Conservation (phyloP, 768 basidiomycete species). For the Krasilnikovozyma curviuscula region DNA sequence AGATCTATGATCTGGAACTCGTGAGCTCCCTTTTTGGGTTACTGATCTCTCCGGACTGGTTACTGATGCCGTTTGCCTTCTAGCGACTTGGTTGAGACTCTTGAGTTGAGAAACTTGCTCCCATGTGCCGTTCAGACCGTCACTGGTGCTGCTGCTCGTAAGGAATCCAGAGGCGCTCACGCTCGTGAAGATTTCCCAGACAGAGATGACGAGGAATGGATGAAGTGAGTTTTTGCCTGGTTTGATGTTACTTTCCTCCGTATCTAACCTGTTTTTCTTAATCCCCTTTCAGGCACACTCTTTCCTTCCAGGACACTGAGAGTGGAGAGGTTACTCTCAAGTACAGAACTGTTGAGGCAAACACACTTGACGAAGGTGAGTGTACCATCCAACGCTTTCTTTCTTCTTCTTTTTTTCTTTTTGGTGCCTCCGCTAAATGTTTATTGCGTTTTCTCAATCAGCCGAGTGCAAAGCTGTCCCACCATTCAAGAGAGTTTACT, state of each 20-base stretch:
- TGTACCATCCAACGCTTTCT: too few species aligned
- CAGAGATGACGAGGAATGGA: conserved; percentile 81
- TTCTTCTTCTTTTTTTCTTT: too few species aligned
- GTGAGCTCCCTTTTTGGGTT: conserved; percentile 38
- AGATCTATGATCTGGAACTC: conserved; percentile 99
- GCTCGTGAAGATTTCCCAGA: conserved; percentile 98
- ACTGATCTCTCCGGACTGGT: background rate
- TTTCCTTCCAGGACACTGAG: conserved; percentile 71
- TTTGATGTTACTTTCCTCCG: too few species aligned
- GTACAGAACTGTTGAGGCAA: conserved; percentile 69
- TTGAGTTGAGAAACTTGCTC: conserved; percentile 87
- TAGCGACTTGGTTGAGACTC: conserved; percentile 75
- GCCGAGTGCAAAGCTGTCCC: conserved; percentile 78
- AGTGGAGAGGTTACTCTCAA: conserved; percentile 69
- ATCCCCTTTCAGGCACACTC: conserved; percentile 31
- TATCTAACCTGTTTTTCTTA: background rate
- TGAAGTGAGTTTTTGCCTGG: conserved; percentile 16
- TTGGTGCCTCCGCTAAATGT: too few species aligned
- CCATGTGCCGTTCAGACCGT: conserved; percentile 94
- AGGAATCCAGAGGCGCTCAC: conserved; percentile 95
- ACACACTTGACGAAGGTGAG: conserved; percentile 74
- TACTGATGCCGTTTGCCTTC: background rate
- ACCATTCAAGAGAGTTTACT: conserved; percentile 94
- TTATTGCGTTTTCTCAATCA: background rate
- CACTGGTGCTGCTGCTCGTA: conserved; percentile 55